Conservation (phyloP, 2,329 filamentous ascomycete species). For the Apiospora sp. region DNA sequence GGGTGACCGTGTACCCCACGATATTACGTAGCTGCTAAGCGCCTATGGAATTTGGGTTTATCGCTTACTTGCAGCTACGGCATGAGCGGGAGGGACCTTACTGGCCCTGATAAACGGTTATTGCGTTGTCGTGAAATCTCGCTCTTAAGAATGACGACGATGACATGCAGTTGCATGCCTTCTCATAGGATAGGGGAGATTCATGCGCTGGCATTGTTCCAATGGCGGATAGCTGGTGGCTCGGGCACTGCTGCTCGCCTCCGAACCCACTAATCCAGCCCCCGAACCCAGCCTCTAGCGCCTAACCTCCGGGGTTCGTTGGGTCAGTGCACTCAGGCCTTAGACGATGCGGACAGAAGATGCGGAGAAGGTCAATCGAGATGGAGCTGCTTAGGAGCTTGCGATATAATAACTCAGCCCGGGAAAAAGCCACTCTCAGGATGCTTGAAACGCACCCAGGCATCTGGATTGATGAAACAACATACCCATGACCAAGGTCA, state of each 20-base stretch:
- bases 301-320: too few species aligned
- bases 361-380: background rate
- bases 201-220: background rate
- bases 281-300: background rate
- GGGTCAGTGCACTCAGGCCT: background rate
- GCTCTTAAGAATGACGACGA: background rate
- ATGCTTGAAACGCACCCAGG: background rate
- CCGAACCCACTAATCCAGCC: background rate
- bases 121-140: background rate
- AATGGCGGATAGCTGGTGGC: background rate
- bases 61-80: conserved; percentile 5
- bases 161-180: conserved; percentile 12
- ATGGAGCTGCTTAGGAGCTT: background rate
- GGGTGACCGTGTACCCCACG: background rate
- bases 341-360: background rate
- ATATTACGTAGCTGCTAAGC: background rate
- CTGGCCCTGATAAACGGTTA: background rate
- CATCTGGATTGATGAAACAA: background rate
- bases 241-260: background rate
- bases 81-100: background rate
- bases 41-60: background rate
- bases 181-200: background rate
- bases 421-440: background rate
- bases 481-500: background rate
- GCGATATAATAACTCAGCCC: background rate